Conservation (phyloP, 2,329 filamentous ascomycete species). For the Sarocladium oryzae region DNA sequence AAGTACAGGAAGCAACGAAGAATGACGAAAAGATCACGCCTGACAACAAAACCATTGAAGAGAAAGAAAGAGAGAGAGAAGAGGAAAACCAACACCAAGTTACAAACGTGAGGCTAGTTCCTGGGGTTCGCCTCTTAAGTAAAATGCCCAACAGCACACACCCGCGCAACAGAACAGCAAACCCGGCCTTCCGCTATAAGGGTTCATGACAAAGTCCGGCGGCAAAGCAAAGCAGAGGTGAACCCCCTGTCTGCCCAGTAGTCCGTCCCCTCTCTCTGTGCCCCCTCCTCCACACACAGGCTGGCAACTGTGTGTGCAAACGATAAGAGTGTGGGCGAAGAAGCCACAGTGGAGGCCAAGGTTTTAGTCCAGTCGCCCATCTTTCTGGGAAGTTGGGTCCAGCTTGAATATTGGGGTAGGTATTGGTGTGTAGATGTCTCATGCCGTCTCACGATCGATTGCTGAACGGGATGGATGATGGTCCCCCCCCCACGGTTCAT, state of each 20-base stretch:
- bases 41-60: background rate
- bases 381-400: background rate
- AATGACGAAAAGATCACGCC: background rate
- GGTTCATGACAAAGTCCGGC: too few species aligned
- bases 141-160: too few species aligned
- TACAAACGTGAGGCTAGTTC: background rate
- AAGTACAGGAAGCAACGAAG: too few species aligned
- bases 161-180: too few species aligned
- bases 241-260: too few species aligned
- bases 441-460: background rate
- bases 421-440: too few species aligned
- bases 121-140: conserved; percentile 3
- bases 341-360: conserved; percentile 7
- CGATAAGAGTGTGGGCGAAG: conserved; percentile 7
- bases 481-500: too few species aligned
- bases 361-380: background rate
- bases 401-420: background rate
- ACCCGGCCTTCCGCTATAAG: too few species aligned
- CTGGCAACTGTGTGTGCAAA: background rate
- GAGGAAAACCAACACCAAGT: background rate
- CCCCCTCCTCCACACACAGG: background rate
- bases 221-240: background rate
- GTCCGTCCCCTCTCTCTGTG: background rate
- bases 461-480: background rate
- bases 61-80: background rate